Base-by-base conservation (phyloP, 2,329 filamentous ascomycete genomes). In the Penicillium sp. region DNA sequence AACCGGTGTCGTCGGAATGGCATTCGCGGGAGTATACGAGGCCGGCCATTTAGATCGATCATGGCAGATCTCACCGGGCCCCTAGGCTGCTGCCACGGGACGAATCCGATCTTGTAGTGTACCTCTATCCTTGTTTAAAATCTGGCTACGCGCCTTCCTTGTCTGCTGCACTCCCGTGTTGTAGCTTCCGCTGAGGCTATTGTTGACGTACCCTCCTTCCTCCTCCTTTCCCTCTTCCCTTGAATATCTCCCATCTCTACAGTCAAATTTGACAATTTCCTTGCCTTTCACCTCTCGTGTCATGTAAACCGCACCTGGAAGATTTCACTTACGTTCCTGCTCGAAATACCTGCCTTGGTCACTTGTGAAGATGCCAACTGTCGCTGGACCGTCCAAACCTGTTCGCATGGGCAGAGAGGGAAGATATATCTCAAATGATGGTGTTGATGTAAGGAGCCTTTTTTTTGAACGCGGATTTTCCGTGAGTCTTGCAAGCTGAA, bases 11-110 rank as follows among this genome's bases (percentile, higher is more conserved):
- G 72, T 50, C 81, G 76, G 76, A 76, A 74, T 10, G 56, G 81
- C 81, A 1, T 66, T 77, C 40, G 79, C 75, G 39, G 81, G 81
- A 5, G 71, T 75, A 5, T 63, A 80, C 50, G 79, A 79, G 2
- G 72, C 82, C 68, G 81, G 81, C 0, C 82, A 80, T 64, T 78
- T 84, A 55, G 79, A 83, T 58, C 69, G 71, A 52, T 55, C 65
- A n/a, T 84, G 82, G 82, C 66, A 75, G 40, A 70, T 81, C 40
- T 77, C 77, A 36, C 54, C 68, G 33, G 73, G 70, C 24, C 80
- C 80, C 20, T 78, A 43, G n/a, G n/a, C n/a, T n/a, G n/a, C n/a
- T n/a, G n/a, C n/a, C 44, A 33, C 16, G 16, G 35, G 5, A 44
- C 40, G 24, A 18, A 43, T 49, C 48, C 52, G 20, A 48, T 40